Percentiles rank a stretch among this genome's conserved stretches.
Conservation (phyloP, 1,284 basidiomycete species). For the Prillingera fragicola region DNA sequence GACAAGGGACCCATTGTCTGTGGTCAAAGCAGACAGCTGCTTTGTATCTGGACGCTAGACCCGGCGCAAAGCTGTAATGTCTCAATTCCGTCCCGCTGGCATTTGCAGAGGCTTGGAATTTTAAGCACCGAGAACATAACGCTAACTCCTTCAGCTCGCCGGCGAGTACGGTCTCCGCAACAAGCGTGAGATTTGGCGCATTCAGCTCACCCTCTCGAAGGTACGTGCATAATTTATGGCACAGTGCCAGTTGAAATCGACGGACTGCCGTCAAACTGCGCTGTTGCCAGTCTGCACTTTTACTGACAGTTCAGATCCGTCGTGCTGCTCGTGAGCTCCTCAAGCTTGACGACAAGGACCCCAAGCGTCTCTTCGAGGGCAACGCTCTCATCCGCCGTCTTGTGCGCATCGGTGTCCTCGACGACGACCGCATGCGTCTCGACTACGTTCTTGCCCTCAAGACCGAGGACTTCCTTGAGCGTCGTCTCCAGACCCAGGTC, state of each 20-base stretch:
- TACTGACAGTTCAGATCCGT: constrained; percentile 80
- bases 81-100: neutral
- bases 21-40: neutral
- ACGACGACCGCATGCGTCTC: constrained; percentile 97
- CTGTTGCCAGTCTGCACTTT: too few species aligned
- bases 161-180: constrained; percentile 99
- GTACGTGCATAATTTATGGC: too few species aligned
- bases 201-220: constrained; percentile 94
- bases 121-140: neutral
- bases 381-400: constrained; percentile 99
- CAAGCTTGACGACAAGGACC: constrained; percentile 99
- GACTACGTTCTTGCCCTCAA: constrained; percentile 99
- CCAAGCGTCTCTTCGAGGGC: constrained; percentile 97
- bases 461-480: constrained; percentile 99
- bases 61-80: neutral
- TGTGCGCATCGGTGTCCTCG: constrained; percentile 98
- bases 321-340: constrained; percentile 99
- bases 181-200: constrained; percentile 99
- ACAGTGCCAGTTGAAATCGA: too few species aligned
- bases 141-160: constrained; percentile 62
- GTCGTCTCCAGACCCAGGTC: constrained; percentile 97
- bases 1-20: constrained; percentile 1
- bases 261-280: too few species aligned
- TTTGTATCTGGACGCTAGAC: neutral
- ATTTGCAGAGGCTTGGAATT: neutral